These are phyloP conservation scores for Apiotrichum akiyoshidainum DNA, from an alignment of 1,284 basidiomycete genomes.

Conservation along the genomic window DNA sequence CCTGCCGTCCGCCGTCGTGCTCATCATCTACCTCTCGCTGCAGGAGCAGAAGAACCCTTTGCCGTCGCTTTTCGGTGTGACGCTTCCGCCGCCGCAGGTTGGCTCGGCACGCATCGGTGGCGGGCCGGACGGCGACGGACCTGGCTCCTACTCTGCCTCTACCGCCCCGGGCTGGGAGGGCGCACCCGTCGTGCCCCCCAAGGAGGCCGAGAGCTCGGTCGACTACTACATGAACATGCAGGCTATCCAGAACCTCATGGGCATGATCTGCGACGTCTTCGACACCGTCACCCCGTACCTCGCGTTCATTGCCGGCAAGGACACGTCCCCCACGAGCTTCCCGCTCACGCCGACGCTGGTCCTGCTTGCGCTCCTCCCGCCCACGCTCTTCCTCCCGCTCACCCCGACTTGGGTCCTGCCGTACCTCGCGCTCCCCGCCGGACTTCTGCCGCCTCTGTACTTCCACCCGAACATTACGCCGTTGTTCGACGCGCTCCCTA, in stretches of 20 bases:
- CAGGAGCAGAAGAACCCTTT: conserved; percentile 39
- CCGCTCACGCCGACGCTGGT: conserved; percentile 45
- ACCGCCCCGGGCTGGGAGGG: conserved; percentile 24
- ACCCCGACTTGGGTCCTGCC: conserved; percentile 37
- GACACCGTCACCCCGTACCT: conserved; percentile 30
- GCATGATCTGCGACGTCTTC: conserved; percentile 24
- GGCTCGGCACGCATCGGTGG: conserved; percentile 10
- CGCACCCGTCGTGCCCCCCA: conserved; percentile 38
- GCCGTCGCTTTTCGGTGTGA: conserved; percentile 38
- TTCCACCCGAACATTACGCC: conserved; percentile 48
- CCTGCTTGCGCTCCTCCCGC: conserved; percentile 41
- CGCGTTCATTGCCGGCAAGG: conserved; percentile 17
- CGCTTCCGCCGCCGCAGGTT: conserved; percentile 1
- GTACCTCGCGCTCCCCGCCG: conserved; percentile 44
- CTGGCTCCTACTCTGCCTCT: conserved; percentile 9
- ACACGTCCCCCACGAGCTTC: conserved; percentile 36
- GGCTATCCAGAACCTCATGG: conserved; percentile 53
- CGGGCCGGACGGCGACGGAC: background rate
- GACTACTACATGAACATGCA: conserved; percentile 52
- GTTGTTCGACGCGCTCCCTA: conserved; percentile 25
- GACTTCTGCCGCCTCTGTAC: conserved; percentile 37
- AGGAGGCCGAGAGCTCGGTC: conserved; percentile 45
- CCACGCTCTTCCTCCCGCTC: conserved; percentile 45
- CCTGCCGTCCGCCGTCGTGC: conserved; percentile 38
- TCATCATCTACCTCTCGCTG: conserved; percentile 41